These are phyloP conservation scores for Cutaneotrichosporon dermatis DNA, from an alignment of 1,284 basidiomycete genomes.

Conservation along the genomic window DNA sequence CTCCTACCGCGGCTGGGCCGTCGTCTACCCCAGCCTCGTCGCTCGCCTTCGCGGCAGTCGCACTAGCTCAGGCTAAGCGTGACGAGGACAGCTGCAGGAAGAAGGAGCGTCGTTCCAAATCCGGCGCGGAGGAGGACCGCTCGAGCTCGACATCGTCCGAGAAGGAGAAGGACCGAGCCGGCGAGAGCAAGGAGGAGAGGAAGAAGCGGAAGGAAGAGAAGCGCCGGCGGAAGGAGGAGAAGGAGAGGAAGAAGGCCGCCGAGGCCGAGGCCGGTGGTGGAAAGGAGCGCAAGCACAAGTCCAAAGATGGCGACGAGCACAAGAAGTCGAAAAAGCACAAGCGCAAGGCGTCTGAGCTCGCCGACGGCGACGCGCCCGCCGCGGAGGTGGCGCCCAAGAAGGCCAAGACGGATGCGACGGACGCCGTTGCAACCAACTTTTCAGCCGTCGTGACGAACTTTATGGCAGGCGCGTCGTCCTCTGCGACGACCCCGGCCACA, in stretches of 20 bases:
- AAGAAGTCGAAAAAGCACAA: slow-evolving; percentile 1
- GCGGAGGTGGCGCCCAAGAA: too few relatives aligned
- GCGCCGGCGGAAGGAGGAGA: slow-evolving; percentile 6
- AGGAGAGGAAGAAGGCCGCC: background rate
- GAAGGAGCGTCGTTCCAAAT: background rate
- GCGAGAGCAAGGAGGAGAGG: slow-evolving; percentile 7
- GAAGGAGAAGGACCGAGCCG: background rate
- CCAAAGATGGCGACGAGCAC: background rate
- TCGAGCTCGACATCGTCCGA: background rate
- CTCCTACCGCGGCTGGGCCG: too few relatives aligned
- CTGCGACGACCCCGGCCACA: too few relatives aligned
- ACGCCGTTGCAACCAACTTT: background rate
- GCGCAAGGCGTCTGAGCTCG: background rate
- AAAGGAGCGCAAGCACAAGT: background rate
- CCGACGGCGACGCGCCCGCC: background rate
- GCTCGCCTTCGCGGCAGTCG: background rate
- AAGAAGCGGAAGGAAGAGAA: slow-evolving; percentile 1
- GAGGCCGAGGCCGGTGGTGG: background rate
- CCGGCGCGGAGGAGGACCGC: too few relatives aligned
- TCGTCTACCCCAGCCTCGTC: too few relatives aligned
- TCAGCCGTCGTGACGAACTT: too few relatives aligned
- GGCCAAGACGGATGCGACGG: too few relatives aligned
- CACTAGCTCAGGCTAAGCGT: background rate
- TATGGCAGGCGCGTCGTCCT: too few relatives aligned
- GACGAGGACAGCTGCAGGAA: background rate